Percentiles rank a stretch among this genome's conserved stretches.
Conservation (phyloP, 2,329 filamentous ascomycete genomes). For the Fusarium sp. region DNA sequence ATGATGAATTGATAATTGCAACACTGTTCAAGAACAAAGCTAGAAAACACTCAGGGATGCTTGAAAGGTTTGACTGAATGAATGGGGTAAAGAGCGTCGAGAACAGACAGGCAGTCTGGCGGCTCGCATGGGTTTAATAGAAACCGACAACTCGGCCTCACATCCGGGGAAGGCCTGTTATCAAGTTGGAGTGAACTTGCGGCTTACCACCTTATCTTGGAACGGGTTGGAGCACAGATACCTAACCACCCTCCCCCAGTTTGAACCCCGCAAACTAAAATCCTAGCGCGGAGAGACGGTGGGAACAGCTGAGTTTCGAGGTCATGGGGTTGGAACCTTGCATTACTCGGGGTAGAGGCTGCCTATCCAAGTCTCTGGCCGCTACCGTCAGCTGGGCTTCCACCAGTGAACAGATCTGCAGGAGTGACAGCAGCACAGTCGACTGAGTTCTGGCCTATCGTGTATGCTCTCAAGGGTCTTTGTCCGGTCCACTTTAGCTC, state of each 20-base stretch:
- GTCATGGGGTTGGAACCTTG: background rate
- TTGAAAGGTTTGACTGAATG: background rate
- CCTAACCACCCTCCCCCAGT: background rate
- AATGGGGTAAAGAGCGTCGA: background rate
- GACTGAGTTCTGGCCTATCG: background rate
- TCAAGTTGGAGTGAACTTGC: background rate
- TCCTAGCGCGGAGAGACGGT: background rate
- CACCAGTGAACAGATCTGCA: background rate
- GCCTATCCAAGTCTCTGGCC: background rate
- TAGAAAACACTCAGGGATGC: background rate
- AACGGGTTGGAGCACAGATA: background rate
- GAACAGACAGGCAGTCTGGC: background rate
- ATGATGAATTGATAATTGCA: constrained; percentile 1
- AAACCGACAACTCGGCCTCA: background rate
- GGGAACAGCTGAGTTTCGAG: background rate
- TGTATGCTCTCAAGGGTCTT: background rate
- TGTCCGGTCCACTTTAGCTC: background rate
- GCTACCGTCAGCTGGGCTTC: background rate
- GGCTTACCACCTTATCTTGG: background rate
- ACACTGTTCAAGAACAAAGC: background rate
- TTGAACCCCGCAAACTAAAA: background rate
- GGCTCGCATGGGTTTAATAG: background rate
- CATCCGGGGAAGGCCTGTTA: background rate
- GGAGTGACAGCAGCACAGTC: background rate
- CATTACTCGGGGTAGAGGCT: background rate